A percentile compares a stretch with the other conserved stretches of the same genome.
Conservation (phyloP, 2,329 filamentous ascomycete genomes). For the Sporothrix curviconia region DNA sequence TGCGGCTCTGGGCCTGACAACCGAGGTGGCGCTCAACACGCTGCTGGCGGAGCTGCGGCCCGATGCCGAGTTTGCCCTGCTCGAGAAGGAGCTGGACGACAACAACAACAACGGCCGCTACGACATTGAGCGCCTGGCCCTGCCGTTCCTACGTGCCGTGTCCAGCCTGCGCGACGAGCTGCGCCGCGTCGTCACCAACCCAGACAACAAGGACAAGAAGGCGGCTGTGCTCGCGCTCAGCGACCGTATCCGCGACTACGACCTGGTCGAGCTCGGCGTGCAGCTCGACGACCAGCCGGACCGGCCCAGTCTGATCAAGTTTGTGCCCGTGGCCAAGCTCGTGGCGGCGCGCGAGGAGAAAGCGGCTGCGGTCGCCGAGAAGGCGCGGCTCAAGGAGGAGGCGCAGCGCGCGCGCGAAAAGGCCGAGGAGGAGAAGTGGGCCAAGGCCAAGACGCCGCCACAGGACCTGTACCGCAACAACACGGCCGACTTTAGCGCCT, state of each 20-base stretch:
- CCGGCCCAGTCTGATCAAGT: conserved; percentile 56
- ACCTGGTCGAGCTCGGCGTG: conserved; percentile 59
- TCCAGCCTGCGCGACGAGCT: conserved; percentile 33
- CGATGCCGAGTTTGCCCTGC: conserved; percentile 10
- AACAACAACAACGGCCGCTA: not conserved
- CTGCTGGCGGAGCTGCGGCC: conserved; percentile 14
- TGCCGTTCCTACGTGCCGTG: conserved; percentile 54
- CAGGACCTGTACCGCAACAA: conserved; percentile 29
- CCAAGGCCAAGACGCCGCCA: conserved; percentile 25
- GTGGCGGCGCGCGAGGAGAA: conserved; percentile 48
- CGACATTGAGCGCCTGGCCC: conserved; percentile 32
- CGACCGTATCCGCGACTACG: conserved; percentile 57
- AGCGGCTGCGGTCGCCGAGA: conserved; percentile 44
- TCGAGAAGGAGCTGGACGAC: not conserved
- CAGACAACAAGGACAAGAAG: conserved; percentile 18
- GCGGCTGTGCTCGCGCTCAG: conserved; percentile 47
- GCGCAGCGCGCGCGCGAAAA: conserved; percentile 39
- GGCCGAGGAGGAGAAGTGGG: conserved; percentile 22
- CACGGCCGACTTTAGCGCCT: conserved; percentile 53
- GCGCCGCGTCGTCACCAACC: conserved; percentile 24
- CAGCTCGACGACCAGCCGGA: conserved; percentile 62
- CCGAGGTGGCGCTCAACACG: not conserved
- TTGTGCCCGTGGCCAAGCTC: conserved; percentile 50
- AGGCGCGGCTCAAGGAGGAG: conserved; percentile 35
- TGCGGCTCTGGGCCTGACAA: conserved; percentile 10